Base-by-base conservation (phyloP, 352 stramenopile genomes). In the Phytophthora gonapodyides region DNA sequence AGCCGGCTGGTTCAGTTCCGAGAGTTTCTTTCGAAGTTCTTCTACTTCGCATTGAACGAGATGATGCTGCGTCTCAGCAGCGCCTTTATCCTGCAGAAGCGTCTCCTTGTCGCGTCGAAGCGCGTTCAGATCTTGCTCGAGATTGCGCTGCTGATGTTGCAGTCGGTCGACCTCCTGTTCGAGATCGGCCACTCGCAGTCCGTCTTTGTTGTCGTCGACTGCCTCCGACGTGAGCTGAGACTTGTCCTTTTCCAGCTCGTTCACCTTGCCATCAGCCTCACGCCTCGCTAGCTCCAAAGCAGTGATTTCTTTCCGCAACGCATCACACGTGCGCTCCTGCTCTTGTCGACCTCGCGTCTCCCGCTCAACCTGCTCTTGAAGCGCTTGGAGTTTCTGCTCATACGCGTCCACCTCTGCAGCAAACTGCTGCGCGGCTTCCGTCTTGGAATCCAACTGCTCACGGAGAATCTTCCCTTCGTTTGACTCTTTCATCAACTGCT, bases 401-500 rank as follows among this genome's bases (percentile, higher is more conserved):
- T 65, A 64, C 35, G 61, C 58, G 37, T 52, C 34, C 11, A 30
- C 40, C 1, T 43, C 44, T 27, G 9, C 19, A 44, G 40, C 11
- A 55, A 57, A 5, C 6, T 40, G 21, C 11, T 63, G 43, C 24
- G 42, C 24, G 5, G 16, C 35, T 59, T 66, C 56, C 8, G 38
- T 13, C 16, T 48, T 62, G 5, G 33, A 67, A 27, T 79, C 69
- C n/a, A 83, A 54, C 24, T 77, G 65, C 60, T 81, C 69, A 1
- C 62, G 62, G 5, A 83, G 51, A 46, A 50, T 40, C 38, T 76
- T 81, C 42, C 74, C 74, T 44, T 83, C 72, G 19, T 83, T 78
- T 24, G 63, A 75, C 33, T 83, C 76, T 54, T 85, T 82, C 49
- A 81, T 55, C n/a, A 85, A 47, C 8, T 83, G 73, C 40, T 81